These are phyloP conservation scores for Nepenthes alata DNA, from an alignment of 179 eudicot species.

Conservation along the genomic window DNA sequence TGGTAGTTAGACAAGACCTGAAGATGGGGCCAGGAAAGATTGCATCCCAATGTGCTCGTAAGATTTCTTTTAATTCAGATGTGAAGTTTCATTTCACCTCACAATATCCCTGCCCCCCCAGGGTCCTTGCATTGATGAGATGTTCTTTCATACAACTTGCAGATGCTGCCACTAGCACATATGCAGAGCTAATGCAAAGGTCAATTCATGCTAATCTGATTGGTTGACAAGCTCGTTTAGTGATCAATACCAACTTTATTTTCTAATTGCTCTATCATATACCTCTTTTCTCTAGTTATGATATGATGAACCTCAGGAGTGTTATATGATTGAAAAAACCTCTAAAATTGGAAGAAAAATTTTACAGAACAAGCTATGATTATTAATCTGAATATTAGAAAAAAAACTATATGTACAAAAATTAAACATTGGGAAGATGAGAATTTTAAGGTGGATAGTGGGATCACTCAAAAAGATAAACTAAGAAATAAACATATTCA, in stretches of 20 bases:
- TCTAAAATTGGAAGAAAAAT: no score
- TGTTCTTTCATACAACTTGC: slow-evolving; percentile 14
- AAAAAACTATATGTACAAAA: no score
- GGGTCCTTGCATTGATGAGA: neutral
- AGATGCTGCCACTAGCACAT: slow-evolving; percentile 97
- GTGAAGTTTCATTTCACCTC: neutral
- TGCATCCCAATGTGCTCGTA: slow-evolving; percentile 99
- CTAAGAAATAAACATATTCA: no score
- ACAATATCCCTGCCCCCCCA: neutral
- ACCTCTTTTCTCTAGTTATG: neutral
- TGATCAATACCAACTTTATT: neutral
- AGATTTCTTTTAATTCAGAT: slow-evolving; percentile 12
- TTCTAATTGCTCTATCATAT: neutral
- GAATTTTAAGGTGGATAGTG: no score
- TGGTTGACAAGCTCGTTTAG: neutral
- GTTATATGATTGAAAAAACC: neutral
- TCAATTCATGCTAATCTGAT: slow-evolving; percentile 8
- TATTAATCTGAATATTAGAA: no score
- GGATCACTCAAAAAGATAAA: no score
- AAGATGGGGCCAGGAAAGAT: slow-evolving; percentile 90
- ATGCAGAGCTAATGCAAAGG: slow-evolving; percentile 79
- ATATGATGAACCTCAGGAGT: neutral
- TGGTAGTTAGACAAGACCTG: slow-evolving; percentile 92
- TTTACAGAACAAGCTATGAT: no score
- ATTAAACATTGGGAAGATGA: no score